Percentiles rank a stretch among this genome's conserved stretches.
phyloP scores from a whole-genome alignment of 2,329 filamentous ascomycete species.

The Escovopsis sp. region DNA sequence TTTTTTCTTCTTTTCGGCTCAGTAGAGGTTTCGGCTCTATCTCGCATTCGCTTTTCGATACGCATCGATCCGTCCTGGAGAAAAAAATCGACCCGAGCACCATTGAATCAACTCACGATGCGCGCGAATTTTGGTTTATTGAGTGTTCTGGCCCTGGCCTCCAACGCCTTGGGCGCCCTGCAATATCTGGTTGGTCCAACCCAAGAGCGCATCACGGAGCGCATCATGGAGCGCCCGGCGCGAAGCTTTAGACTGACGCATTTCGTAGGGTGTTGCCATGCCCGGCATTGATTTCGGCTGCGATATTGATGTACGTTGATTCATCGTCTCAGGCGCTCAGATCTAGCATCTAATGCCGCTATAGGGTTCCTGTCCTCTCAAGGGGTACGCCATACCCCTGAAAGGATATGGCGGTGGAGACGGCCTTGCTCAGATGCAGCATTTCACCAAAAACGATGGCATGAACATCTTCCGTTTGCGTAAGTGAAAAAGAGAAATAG shows the following conservation, averaged over 20 bases:
- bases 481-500: conserved; percentile 9
- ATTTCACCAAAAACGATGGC: conserved; percentile 35
- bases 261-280: conserved; percentile 26
- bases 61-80: too few relatives aligned
- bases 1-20: too few relatives aligned
- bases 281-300: conserved; percentile 35
- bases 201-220: too few relatives aligned
- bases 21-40: too few relatives aligned
- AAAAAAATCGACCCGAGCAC: too few relatives aligned
- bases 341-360: background rate
- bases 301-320: conserved; percentile 24
- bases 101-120: background rate
- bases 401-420: conserved; percentile 17
- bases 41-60: too few relatives aligned
- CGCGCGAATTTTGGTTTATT: background rate
- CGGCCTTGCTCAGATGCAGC: conserved; percentile 39
- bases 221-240: background rate
- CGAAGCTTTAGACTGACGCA: background rate
- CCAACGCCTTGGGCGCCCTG: background rate
- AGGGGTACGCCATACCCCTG: conserved; percentile 21
- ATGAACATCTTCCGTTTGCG: conserved; percentile 42
- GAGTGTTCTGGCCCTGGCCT: background rate
- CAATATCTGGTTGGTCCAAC: background rate
- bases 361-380: conserved; percentile 24
- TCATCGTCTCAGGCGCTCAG: background rate